phyloP scores from a whole-genome alignment of 2,329 filamentous ascomycete genomes.

The Xylaria sp. region DNA sequence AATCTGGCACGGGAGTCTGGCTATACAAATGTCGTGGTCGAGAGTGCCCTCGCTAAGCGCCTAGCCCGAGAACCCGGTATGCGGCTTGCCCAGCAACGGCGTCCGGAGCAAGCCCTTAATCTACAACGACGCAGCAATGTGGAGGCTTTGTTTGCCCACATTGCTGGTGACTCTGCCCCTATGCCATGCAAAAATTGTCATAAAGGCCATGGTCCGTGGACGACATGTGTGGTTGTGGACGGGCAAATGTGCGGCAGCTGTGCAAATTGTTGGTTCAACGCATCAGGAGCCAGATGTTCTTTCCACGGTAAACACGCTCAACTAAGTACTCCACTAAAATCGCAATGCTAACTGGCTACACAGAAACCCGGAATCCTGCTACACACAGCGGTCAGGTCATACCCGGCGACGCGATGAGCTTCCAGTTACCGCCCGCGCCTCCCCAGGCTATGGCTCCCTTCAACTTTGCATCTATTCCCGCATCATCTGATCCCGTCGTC shows the following conservation, averaged over 20 bases:
- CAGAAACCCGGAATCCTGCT: slow-evolving; percentile 59
- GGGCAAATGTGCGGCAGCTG: slow-evolving; percentile 71
- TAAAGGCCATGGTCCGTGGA: slow-evolving; percentile 70
- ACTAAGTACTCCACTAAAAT: not conserved
- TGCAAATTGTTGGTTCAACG: slow-evolving; percentile 72
- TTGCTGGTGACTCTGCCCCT: slow-evolving; percentile 60
- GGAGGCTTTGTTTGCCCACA: slow-evolving; percentile 67
- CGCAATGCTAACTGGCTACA: slow-evolving; percentile 17
- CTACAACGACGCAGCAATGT: slow-evolving; percentile 68
- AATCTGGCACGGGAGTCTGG: slow-evolving; percentile 60
- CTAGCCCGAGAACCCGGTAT: slow-evolving; percentile 61
- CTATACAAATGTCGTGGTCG: slow-evolving; percentile 59
- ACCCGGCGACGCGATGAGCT: slow-evolving; percentile 45
- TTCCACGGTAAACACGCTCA: slow-evolving; percentile 62
- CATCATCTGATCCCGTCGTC: slow-evolving; percentile 53
- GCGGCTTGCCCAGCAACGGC: slow-evolving; percentile 63
- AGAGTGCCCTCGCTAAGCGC: slow-evolving; percentile 65
- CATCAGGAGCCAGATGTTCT: slow-evolving; percentile 67
- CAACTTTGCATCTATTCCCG: slow-evolving; percentile 48
- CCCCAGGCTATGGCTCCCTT: slow-evolving; percentile 47
- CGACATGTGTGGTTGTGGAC: slow-evolving; percentile 66
- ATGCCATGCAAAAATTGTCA: slow-evolving; percentile 69
- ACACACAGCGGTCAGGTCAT: slow-evolving; percentile 49
- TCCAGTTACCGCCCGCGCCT: slow-evolving; percentile 47
- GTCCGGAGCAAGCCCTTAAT: slow-evolving; percentile 65